Evolutionary conservation across 495 filamentous ascomycete species (phyloP).

Genomic region (Bacidia rubella): DNA sequence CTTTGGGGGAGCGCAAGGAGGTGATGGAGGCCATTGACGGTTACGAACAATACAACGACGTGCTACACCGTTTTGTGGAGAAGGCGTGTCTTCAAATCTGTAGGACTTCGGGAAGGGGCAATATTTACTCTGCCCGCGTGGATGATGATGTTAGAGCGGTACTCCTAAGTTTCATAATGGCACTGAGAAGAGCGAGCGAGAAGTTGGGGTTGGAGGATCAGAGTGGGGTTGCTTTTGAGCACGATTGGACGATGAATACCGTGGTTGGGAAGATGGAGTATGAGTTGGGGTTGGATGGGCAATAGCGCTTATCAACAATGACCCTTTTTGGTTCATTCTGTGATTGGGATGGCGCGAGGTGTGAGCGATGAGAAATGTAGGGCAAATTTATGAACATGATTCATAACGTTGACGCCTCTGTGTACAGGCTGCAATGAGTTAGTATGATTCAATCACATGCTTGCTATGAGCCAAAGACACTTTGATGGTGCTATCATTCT

Average conservation of each 20-base stretch:
- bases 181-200: slow-evolving; percentile 5
- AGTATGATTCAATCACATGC: too few relatives aligned
- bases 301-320: too few relatives aligned
- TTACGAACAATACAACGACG: background rate
- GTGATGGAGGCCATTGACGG: background rate
- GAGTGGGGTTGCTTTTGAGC: slow-evolving; percentile 5
- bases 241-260: slow-evolving; percentile 7
- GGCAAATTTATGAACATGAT: too few relatives aligned
- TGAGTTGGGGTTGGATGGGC: slow-evolving; percentile 6
- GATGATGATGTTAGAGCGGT: slow-evolving; percentile 3
- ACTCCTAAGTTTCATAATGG: slow-evolving; percentile 7
- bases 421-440: too few relatives aligned
- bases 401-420: too few relatives aligned
- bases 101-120: slow-evolving; percentile 2
- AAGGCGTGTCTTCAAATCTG: slow-evolving; percentile 5
- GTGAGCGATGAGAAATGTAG: too few relatives aligned
- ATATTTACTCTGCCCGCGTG: slow-evolving; percentile 8
- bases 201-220: slow-evolving; percentile 6
- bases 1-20: background rate
- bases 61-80: background rate
- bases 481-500: too few relatives aligned
- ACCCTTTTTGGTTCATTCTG: too few relatives aligned
- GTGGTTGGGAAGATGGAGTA: slow-evolving; percentile 8
- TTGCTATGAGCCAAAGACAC: too few relatives aligned
- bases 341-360: too few relatives aligned